Percentiles rank a stretch among this genome's conserved stretches.
These are phyloP conservation scores for Thozetella sp. DNA, from an alignment of 495 filamentous ascomycete genomes.

Conservation along the genomic window DNA sequence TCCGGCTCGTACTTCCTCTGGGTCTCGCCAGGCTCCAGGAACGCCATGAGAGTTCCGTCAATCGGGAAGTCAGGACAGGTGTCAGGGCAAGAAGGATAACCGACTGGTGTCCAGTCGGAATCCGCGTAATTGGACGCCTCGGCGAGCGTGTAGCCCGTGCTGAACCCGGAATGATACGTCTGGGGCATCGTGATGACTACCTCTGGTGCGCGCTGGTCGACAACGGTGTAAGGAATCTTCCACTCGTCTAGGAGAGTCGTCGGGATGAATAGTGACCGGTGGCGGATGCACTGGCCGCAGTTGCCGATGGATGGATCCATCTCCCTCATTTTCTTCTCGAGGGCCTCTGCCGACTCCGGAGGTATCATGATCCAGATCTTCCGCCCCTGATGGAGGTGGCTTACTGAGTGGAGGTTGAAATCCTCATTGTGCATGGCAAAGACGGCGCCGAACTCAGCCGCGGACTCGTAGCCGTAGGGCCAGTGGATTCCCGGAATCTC, in stretches of 20 bases:
- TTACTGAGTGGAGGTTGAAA: constrained; percentile 10
- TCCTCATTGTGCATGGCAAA: constrained; percentile 14
- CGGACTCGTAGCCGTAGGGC: constrained; percentile 17
- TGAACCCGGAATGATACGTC: constrained; percentile 32
- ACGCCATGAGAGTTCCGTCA: not conserved
- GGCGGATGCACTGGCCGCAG: constrained; percentile 14
- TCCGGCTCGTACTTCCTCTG: constrained; percentile 1
- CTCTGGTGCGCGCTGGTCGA: constrained; percentile 49
- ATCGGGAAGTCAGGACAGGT: constrained; percentile 4
- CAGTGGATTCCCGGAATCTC: constrained; percentile 13
- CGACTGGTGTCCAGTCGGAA: constrained; percentile 10
- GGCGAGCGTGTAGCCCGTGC: constrained; percentile 50
- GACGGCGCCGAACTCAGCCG: constrained; percentile 9
- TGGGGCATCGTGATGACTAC: constrained; percentile 42
- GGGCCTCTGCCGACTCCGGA: constrained; percentile 38
- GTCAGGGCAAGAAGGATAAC: constrained; percentile 4
- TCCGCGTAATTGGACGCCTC: constrained; percentile 48
- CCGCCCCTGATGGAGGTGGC: constrained; percentile 13
- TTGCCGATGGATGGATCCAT: not conserved
- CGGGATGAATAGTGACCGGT: constrained; percentile 12
- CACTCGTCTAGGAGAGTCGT: constrained; percentile 8
- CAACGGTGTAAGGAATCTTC: constrained; percentile 18
- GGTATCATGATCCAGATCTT: constrained; percentile 17
- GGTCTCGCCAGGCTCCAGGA: constrained; percentile 8
- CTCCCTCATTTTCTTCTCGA: constrained; percentile 25